Evolutionary conservation across 1,139 yeast genomes (phyloP).

Genomic region (Scheffersomyces cryptocercus): DNA sequence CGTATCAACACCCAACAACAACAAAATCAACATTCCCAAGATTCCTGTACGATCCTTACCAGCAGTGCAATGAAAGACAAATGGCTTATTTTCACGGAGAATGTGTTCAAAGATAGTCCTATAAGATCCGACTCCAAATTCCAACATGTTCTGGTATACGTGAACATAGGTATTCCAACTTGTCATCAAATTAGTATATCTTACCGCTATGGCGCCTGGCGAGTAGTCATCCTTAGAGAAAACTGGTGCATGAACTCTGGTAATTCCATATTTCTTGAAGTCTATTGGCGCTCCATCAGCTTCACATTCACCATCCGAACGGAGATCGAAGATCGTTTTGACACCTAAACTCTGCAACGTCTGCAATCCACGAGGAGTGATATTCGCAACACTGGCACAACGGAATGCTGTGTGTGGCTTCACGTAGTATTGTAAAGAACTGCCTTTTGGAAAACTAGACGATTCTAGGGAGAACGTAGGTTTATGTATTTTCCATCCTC

Average conservation of each 20-base stretch:
- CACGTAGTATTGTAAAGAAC: constrained; percentile 36
- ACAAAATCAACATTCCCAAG: constrained; percentile 63
- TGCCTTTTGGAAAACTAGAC: constrained; percentile 3
- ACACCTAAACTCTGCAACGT: constrained; percentile 49
- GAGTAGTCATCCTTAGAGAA: constrained; percentile 58
- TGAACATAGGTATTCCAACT: constrained; percentile 65
- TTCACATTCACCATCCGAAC: constrained; percentile 61
- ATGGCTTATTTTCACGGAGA: constrained; percentile 52
- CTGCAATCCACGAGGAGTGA: constrained; percentile 48
- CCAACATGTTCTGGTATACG: constrained; percentile 63
- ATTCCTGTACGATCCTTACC: constrained; percentile 89
- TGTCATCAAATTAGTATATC: constrained; percentile 57
- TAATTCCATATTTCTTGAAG: constrained; percentile 43
- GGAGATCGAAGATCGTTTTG: constrained; percentile 63
- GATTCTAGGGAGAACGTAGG: constrained; percentile 26
- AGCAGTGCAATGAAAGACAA: constrained; percentile 78
- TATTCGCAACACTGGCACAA: constrained; percentile 58
- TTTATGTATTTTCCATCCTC: constrained; percentile 61
- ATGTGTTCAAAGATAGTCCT: constrained; percentile 52
- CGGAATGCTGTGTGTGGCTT: constrained; percentile 60
- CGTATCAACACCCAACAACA: constrained; percentile 64
- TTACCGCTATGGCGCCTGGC: constrained; percentile 63
- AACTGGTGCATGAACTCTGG: constrained; percentile 61
- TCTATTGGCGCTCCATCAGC: constrained; percentile 48
- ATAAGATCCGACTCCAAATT: constrained; percentile 47